A percentile compares a stretch with the other conserved stretches of the same genome.
Evolutionary conservation across 2,329 filamentous ascomycete species (phyloP).

Genomic region (Thelonectria olida): DNA sequence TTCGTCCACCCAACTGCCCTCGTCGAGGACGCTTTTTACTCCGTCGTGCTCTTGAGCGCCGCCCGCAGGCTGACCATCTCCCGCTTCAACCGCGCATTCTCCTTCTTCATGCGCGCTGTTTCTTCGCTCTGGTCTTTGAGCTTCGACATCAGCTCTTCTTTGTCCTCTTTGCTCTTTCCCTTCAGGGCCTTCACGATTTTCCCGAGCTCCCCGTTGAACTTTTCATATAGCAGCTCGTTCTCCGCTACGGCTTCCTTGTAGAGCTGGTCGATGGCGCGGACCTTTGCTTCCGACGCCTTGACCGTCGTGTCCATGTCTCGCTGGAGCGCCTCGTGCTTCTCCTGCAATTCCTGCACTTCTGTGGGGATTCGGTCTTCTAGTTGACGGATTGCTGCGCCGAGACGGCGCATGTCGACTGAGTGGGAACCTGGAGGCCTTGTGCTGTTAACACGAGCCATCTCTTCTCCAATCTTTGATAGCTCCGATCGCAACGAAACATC

Average conservation of each 20-base stretch:
- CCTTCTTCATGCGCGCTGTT: constrained; percentile 79
- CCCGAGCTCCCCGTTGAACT: constrained; percentile 89
- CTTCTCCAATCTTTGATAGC: constrained; percentile 80
- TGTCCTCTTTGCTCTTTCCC: constrained; percentile 77
- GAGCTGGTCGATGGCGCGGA: constrained; percentile 84
- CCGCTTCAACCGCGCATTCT: constrained; percentile 83
- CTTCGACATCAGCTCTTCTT: constrained; percentile 77
- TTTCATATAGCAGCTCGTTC: constrained; percentile 91
- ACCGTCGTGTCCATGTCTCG: constrained; percentile 77
- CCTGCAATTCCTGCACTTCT: constrained; percentile 66
- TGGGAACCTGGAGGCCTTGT: constrained; percentile 40
- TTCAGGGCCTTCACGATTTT: constrained; percentile 82
- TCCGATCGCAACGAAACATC: constrained; percentile 78
- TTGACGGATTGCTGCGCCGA: constrained; percentile 67
- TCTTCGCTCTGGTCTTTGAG: constrained; percentile 82
- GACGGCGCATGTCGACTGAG: constrained; percentile 56
- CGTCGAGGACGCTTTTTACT: constrained; percentile 40
- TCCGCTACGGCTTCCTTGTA: constrained; percentile 89
- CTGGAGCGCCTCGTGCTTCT: constrained; percentile 71
- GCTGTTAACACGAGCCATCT: constrained; percentile 71
- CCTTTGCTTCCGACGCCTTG: constrained; percentile 78
- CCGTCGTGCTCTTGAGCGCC: constrained; percentile 55
- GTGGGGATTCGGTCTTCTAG: constrained; percentile 75
- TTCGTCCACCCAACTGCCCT: constrained; percentile 33
- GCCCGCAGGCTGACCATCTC: constrained; percentile 79